A percentile compares a stretch with the other conserved stretches of the same genome.
These are phyloP conservation scores for Coemansia sp. DNA, from an alignment of 192 early-diverging fungal species.

Conservation along the genomic window DNA sequence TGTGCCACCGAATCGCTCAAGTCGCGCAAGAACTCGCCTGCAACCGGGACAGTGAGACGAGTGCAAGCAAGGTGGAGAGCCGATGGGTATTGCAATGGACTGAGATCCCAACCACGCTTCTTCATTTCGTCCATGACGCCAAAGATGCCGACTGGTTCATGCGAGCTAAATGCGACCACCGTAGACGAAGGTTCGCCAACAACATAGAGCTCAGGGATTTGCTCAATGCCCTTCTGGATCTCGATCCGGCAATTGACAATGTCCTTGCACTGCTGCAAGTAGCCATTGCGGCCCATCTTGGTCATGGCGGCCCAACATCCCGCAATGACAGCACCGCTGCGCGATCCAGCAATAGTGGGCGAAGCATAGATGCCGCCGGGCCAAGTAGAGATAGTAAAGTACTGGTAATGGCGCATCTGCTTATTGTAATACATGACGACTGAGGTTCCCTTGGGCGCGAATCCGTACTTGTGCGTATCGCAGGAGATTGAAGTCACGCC, in stretches of 20 bases:
- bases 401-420: constrained; percentile 85
- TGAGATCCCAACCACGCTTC: constrained; percentile 82
- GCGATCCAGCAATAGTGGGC: constrained; percentile 88
- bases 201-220: constrained; percentile 70
- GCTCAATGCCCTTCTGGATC: constrained; percentile 64
- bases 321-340: constrained; percentile 88
- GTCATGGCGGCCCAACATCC: constrained; percentile 95
- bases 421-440: constrained; percentile 89
- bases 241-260: constrained; percentile 75
- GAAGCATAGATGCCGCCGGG: constrained; percentile 95
- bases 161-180: constrained; percentile 83
- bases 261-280: constrained; percentile 75
- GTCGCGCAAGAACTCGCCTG: constrained; percentile 75
- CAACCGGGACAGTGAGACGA: constrained; percentile 69
- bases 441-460: constrained; percentile 97
- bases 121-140: constrained; percentile 83
- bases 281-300: constrained; percentile 84
- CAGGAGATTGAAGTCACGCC: constrained; percentile 95
- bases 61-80: constrained; percentile 92
- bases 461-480: constrained; percentile 99
- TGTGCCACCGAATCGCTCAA: constrained; percentile 72
- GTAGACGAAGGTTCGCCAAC: constrained; percentile 82
- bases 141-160: constrained; percentile 74
- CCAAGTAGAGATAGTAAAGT: constrained; percentile 91
- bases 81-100: constrained; percentile 83